phyloP scores from a whole-genome alignment of 2,329 filamentous ascomycete genomes.

The Penicillium oxalicum region DNA sequence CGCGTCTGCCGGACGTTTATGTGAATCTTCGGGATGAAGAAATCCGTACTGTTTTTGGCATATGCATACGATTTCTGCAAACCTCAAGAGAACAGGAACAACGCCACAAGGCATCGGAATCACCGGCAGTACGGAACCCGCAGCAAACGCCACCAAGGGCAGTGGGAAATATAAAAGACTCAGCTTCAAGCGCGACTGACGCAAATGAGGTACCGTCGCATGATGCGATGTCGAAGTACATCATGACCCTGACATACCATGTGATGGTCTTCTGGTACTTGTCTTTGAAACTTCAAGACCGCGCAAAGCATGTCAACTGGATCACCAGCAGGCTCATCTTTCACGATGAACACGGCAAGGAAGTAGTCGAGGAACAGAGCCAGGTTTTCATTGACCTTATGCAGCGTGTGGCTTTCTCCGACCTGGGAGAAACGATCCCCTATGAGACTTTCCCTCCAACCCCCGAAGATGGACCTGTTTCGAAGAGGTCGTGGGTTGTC shows the following conservation, averaged over 20 bases:
- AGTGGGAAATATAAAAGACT: conserved; percentile 42
- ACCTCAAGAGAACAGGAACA: conserved; percentile 69
- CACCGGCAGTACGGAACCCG: conserved; percentile 28
- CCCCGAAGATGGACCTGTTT: conserved; percentile 37
- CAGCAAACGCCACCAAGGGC: conserved; percentile 33
- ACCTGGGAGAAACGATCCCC: conserved; percentile 63
- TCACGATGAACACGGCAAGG: conserved; percentile 66
- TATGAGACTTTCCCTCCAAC: conserved; percentile 39
- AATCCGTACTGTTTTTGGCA: conserved; percentile 88
- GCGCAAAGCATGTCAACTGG: conserved; percentile 78
- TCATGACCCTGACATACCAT: conserved; percentile 88
- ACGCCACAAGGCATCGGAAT: conserved; percentile 31
- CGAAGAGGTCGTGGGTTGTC: conserved; percentile 46
- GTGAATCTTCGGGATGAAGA: conserved; percentile 87
- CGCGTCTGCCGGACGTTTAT: conserved; percentile 75
- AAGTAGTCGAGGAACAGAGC: conserved; percentile 82
- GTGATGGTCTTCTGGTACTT: conserved; percentile 98
- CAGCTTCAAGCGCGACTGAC: conserved; percentile 26
- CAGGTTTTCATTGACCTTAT: conserved; percentile 92
- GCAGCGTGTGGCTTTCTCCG: conserved; percentile 79
- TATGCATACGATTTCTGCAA: conserved; percentile 89
- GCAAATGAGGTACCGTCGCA: conserved; percentile 41
- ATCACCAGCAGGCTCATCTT: conserved; percentile 80
- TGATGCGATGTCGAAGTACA: conserved; percentile 84
- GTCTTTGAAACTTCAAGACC: conserved; percentile 75